Percentiles rank a stretch among this genome's conserved stretches.
phyloP scores from a whole-genome alignment of 2,329 filamentous ascomycete species.

The Dothideomycetidae sp. region DNA sequence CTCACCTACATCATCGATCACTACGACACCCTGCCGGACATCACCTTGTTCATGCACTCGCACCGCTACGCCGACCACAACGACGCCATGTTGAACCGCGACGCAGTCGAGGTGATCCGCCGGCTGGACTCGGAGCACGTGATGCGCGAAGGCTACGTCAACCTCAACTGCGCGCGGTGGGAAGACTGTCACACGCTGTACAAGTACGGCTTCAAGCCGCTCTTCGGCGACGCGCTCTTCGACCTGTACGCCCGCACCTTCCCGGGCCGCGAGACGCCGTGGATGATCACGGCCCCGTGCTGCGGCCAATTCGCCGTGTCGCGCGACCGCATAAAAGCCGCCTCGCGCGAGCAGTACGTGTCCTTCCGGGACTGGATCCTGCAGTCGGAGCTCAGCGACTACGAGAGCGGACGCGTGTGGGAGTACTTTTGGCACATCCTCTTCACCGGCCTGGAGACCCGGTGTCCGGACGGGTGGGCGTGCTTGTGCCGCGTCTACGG shows the following conservation, averaged over 20 bases:
- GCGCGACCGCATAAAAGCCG: conserved; percentile 34
- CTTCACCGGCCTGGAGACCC: conserved; percentile 30
- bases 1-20: conserved; percentile 33
- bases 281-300: conserved; percentile 7
- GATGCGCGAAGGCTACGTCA: conserved; percentile 38
- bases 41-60: conserved; percentile 47
- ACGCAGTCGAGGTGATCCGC: conserved; percentile 32
- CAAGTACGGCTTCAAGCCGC: not conserved
- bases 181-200: conserved; percentile 33
- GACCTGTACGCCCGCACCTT: conserved; percentile 7
- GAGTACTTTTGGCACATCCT: conserved; percentile 12
- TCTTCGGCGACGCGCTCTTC: conserved; percentile 4
- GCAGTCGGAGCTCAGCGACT: conserved; percentile 7
- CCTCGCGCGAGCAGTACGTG: conserved; percentile 40
- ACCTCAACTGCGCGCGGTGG: conserved; percentile 41
- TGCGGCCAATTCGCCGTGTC: conserved; percentile 49
- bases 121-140: conserved; percentile 33
- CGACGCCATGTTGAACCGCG: conserved; percentile 33
- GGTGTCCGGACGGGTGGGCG: conserved; percentile 38
- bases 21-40: conserved; percentile 44
- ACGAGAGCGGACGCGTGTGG: conserved; percentile 7
- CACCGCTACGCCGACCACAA: conserved; percentile 46
- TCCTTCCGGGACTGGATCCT: conserved; percentile 45
- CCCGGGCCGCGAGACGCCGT: conserved; percentile 5
- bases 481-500: conserved; percentile 53